Conservation (phyloP, 495 filamentous ascomycete species). For the Clohesyomyces aquaticus region DNA sequence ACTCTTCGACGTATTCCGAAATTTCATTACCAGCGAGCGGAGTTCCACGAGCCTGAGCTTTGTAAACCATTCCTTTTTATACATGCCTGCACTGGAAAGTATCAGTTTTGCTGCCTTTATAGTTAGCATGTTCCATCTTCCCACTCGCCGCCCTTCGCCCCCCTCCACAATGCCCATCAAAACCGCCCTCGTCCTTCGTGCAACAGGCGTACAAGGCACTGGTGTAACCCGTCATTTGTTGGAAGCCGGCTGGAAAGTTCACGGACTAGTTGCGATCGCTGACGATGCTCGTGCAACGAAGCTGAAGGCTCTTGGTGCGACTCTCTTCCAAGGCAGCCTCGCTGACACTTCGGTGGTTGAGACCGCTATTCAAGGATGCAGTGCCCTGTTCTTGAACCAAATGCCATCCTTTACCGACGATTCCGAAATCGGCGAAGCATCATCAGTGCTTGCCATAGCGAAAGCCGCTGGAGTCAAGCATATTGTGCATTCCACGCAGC, state of each 20-base stretch:
- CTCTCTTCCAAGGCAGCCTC: slow-evolving; percentile 50
- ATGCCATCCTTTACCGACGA: slow-evolving; percentile 44
- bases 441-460: slow-evolving; percentile 50
- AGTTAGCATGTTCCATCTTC: too few species aligned
- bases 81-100: too few species aligned
- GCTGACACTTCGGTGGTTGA: slow-evolving; percentile 49
- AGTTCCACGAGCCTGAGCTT: too few species aligned
- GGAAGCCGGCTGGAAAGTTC: slow-evolving; percentile 46
- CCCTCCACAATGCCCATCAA: slow-evolving; percentile 45
- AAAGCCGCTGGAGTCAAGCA: slow-evolving; percentile 50
- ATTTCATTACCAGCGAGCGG: too few species aligned
- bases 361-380: slow-evolving; percentile 49
- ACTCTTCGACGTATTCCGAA: too few species aligned
- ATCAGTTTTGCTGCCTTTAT: too few species aligned
- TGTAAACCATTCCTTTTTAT: too few species aligned
- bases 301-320: slow-evolving; percentile 50
- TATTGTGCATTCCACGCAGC: slow-evolving; percentile 50
- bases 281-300: slow-evolving; percentile 45
- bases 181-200: slow-evolving; percentile 41
- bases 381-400: slow-evolving; percentile 55
- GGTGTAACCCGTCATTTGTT: slow-evolving; percentile 51
- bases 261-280: slow-evolving; percentile 50
- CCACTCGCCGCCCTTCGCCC: slow-evolving; percentile 33
- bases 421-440: slow-evolving; percentile 48
- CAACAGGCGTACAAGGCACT: slow-evolving; percentile 57